Percentiles rank a stretch among this genome's conserved stretches.
phyloP scores from a whole-genome alignment of 345 rosid genomes.

The Pugionium cornutum region DNA sequence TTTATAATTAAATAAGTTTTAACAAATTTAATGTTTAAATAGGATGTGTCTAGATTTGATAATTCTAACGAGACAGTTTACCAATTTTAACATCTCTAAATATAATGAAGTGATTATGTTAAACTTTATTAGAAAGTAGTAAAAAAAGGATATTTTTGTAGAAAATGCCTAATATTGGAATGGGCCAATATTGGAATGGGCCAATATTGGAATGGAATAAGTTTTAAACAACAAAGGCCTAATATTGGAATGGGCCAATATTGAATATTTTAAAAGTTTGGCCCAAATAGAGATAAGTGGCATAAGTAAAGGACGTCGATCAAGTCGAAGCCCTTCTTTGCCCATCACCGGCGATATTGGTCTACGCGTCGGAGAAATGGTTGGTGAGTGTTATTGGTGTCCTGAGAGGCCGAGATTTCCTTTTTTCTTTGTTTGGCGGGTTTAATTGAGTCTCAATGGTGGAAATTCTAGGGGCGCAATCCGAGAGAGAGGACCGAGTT shows the following conservation, averaged over 20 bases:
- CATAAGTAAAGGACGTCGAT: conserved; percentile 28
- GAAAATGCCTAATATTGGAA: too few species aligned
- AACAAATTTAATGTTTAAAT: too few species aligned
- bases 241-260: not conserved
- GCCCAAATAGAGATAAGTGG: conserved; percentile 2
- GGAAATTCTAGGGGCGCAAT: conserved; percentile 39
- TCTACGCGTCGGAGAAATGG: conserved; percentile 34
- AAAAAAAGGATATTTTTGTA: too few species aligned
- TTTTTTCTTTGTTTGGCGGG: not conserved
- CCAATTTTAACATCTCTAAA: too few species aligned
- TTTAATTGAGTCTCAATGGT: not conserved
- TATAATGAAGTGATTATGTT: too few species aligned
- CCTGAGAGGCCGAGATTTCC: not conserved
- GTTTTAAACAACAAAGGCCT: too few species aligned
- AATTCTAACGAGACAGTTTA: too few species aligned
- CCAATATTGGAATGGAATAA: too few species aligned
- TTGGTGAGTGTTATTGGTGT: conserved; percentile 30
- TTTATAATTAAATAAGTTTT: too few species aligned
- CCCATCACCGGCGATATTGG: conserved; percentile 25
- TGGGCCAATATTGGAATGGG: not conserved
- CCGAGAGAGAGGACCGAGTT: conserved; percentile 69
- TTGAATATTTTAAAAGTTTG: not conserved
- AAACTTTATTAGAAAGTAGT: too few species aligned
- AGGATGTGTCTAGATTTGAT: too few species aligned
- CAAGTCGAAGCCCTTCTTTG: not conserved